phyloP scores from a whole-genome alignment of 2,329 filamentous ascomycete genomes.

The Coleophoma eucalyptorum region DNA sequence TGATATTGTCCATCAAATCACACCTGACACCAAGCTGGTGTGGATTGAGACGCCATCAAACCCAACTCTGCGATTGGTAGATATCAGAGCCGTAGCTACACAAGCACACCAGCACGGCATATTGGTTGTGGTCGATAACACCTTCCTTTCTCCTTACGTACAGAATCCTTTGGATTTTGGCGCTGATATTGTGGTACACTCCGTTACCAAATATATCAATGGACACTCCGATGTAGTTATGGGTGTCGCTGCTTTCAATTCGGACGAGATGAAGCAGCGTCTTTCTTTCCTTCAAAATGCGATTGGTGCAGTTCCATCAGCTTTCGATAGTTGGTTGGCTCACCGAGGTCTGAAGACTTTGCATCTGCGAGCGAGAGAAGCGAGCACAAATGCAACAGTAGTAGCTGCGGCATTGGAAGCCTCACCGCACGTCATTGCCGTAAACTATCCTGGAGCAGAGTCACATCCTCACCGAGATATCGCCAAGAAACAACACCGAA shows the following conservation, averaged over 20 bases:
- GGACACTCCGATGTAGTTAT: slow-evolving; percentile 96
- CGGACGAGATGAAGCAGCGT: slow-evolving; percentile 69
- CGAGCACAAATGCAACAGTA: slow-evolving; percentile 73
- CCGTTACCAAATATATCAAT: slow-evolving; percentile 99
- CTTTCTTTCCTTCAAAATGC: slow-evolving; percentile 95
- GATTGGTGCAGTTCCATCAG: slow-evolving; percentile 88
- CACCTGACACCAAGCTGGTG: slow-evolving; percentile 83
- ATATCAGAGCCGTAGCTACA: slow-evolving; percentile 81
- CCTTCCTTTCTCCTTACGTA: slow-evolving; percentile 92
- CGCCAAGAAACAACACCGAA: slow-evolving; percentile 84
- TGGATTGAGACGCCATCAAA: slow-evolving; percentile 98
- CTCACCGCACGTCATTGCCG: slow-evolving; percentile 77
- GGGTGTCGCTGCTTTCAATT: slow-evolving; percentile 95
- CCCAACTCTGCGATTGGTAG: slow-evolving; percentile 87
- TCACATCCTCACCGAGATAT: slow-evolving; percentile 85
- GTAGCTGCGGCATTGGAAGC: slow-evolving; percentile 75
- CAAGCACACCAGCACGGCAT: slow-evolving; percentile 86
- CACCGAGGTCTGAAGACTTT: slow-evolving; percentile 96
- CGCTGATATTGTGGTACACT: slow-evolving; percentile 95
- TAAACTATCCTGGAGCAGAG: slow-evolving; percentile 92
- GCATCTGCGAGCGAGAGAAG: slow-evolving; percentile 85
- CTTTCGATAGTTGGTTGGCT: slow-evolving; percentile 97
- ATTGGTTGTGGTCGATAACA: slow-evolving; percentile 98
- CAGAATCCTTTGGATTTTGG: slow-evolving; percentile 95
- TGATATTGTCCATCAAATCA: slow-evolving; percentile 81